Conservation (phyloP, 805 yeast species). For the Saccharomyces jurei region DNA sequence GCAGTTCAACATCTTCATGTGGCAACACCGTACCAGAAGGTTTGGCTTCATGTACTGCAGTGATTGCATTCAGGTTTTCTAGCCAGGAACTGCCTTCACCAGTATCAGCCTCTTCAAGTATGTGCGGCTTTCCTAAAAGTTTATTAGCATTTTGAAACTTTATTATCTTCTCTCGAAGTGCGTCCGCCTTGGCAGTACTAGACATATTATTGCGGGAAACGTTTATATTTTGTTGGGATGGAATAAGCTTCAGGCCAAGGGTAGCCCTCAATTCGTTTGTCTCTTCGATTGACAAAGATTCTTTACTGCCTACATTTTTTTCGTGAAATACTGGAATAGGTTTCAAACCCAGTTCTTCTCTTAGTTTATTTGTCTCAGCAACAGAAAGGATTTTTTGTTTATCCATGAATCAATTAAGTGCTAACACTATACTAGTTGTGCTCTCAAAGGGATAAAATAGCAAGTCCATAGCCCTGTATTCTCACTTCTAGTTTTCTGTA, state of each 20-base stretch:
- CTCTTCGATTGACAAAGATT: conserved; percentile 33
- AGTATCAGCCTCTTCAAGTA: background rate
- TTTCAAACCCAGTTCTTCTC: conserved; percentile 32
- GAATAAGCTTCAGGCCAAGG: conserved; percentile 36
- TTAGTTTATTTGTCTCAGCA: conserved; percentile 36
- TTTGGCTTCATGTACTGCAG: conserved; percentile 4
- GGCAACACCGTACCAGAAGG: background rate
- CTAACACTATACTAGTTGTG: background rate
- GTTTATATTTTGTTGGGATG: conserved; percentile 2
- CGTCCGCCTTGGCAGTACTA: background rate
- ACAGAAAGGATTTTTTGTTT: conserved; percentile 21
- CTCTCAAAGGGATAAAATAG: background rate
- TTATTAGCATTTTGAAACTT: background rate
- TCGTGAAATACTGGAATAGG: conserved; percentile 22
- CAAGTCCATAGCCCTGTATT: background rate
- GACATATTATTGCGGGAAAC: background rate
- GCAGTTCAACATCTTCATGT: conserved; percentile 17
- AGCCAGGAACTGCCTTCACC: conserved; percentile 19
- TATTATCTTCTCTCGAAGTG: background rate
- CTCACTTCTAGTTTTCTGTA: background rate
- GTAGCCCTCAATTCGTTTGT: conserved; percentile 35
- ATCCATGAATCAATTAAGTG: conserved; percentile 7
- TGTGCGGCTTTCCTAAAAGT: background rate
- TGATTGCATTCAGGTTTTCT: conserved; percentile 4
- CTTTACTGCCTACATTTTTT: background rate